Evolutionary conservation across 2,329 filamentous ascomycete species (phyloP).

Genomic region (Thielaviopsis ethacetica): DNA sequence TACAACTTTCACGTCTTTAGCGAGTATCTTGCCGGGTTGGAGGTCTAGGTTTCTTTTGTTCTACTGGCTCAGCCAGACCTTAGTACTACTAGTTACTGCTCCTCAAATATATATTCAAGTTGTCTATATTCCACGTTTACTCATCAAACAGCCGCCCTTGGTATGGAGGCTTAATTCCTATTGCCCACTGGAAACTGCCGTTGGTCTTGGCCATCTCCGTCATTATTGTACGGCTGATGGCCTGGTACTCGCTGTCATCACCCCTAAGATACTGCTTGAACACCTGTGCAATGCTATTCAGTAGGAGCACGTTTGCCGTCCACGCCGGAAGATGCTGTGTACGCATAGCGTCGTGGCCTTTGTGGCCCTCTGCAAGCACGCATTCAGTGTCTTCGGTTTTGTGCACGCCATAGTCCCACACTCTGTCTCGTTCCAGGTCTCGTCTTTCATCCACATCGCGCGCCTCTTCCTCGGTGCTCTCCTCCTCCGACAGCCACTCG

Average conservation of each 20-base stretch:
- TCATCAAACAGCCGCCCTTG: background rate
- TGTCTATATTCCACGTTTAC: slow-evolving; percentile 15
- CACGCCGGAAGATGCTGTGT: slow-evolving; percentile 6
- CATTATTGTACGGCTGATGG: slow-evolving; percentile 1
- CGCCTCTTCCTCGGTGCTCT: background rate
- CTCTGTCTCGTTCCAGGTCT: background rate
- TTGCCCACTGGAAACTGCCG: slow-evolving; percentile 4
- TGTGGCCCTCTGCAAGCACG: background rate
- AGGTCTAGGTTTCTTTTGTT: background rate
- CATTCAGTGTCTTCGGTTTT: background rate
- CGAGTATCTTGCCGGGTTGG: background rate
- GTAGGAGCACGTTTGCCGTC: slow-evolving; percentile 4
- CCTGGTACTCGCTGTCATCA: slow-evolving; percentile 3
- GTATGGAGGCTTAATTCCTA: slow-evolving; percentile 2
- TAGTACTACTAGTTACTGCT: too few species aligned
- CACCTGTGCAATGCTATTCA: slow-evolving; percentile 1
- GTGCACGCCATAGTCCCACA: slow-evolving; percentile 1
- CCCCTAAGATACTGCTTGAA: slow-evolving; percentile 3
- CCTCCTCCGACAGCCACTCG: background rate
- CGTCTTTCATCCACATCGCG: background rate
- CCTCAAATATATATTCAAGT: slow-evolving; percentile 6
- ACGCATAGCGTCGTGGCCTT: background rate
- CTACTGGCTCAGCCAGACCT: background rate
- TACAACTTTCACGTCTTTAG: background rate
- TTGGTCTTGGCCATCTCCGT: slow-evolving; percentile 4